Evolutionary conservation across 805 yeast genomes (phyloP), one percentile per base, ranked within the genome.

Genomic region (Brettanomyces naardenensis): DNA sequence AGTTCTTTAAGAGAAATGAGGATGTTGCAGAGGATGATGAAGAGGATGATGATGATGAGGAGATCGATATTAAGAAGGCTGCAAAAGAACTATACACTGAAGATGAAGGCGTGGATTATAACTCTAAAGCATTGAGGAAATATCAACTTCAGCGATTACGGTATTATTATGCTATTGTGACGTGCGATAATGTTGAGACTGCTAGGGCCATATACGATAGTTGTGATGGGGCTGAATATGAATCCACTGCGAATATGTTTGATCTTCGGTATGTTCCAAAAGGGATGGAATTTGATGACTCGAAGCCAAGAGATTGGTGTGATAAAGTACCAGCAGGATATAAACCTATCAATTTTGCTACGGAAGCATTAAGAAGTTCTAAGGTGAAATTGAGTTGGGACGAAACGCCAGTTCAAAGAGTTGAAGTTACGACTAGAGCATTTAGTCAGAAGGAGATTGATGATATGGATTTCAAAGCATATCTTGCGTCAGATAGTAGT

Each of bases 381-480:
- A 92, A 89, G 53, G 98, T 92, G 35, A 89, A 86, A 58, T 69
- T 92, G 47, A 89, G 97, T 0, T 92, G 98, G 98, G 98, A 92
- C 60, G 97, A 90, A 63, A 94, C 97, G 0, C 97, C 98, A 5
- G 80, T 78, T 41, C 97, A 88, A 52, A 75, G 98, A 53, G 59
- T 76, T 14, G 76, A 81, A 41, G 58, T 89, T 38, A 73, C 96
- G 1, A 71, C 82, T 13, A 79, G 81, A 48, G 86, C 88, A 5
- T 90, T 92, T 58, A 77, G 87, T 35, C 92, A 84, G 56, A 79
- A 83, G 55, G 97, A 92, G 56, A 68, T 87, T 34, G 92, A 82
- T 49, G 90, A 82, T 36, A 81, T 80, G 88, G 97, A 89, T 58
- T 81, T 89, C 64, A 76, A 84, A 51, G 95, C 97, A 1, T 92